These are phyloP conservation scores for Voacanga thouarsii DNA, from an alignment of 257 asterid genomes.

Conservation along the genomic window DNA sequence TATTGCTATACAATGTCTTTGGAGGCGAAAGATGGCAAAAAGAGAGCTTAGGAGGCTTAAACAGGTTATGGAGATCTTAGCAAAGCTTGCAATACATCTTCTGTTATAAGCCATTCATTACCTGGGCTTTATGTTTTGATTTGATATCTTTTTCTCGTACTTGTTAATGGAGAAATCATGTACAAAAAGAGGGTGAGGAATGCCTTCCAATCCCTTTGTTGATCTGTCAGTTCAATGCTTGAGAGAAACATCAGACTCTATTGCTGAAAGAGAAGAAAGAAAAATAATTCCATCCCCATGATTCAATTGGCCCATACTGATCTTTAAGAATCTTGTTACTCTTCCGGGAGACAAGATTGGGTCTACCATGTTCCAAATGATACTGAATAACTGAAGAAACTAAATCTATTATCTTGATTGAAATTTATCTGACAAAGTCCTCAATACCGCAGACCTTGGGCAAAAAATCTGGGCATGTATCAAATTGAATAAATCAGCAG, in stretches of 20 bases:
- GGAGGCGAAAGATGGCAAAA: conserved; percentile 93
- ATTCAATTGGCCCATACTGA: not conserved
- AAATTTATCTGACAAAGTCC: not conserved
- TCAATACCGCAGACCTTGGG: not conserved
- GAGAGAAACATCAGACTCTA: not conserved
- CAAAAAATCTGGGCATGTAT: not conserved
- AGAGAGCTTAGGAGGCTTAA: conserved; percentile 83
- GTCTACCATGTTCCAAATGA: not conserved
- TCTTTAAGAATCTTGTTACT: not conserved
- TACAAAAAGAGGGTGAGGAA: not conserved
- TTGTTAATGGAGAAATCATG: not conserved
- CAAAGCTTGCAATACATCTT: not conserved
- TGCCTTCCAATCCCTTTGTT: not conserved
- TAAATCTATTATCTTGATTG: not conserved
- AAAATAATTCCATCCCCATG: not conserved
- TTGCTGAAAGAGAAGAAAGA: not conserved
- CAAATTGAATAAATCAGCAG: not conserved
- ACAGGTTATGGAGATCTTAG: conserved; percentile 48
- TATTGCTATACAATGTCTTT: conserved; percentile 83
- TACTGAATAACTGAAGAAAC: not conserved
- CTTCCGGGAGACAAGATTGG: not conserved
- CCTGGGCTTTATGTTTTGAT: not conserved
- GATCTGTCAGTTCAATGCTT: not conserved
- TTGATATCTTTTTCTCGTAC: not conserved
- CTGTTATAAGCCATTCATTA: not conserved